Evolutionary conservation across 768 basidiomycete genomes (phyloP), one percentile per base, ranked within the genome.

Genomic region (Lactarius sp.): DNA sequence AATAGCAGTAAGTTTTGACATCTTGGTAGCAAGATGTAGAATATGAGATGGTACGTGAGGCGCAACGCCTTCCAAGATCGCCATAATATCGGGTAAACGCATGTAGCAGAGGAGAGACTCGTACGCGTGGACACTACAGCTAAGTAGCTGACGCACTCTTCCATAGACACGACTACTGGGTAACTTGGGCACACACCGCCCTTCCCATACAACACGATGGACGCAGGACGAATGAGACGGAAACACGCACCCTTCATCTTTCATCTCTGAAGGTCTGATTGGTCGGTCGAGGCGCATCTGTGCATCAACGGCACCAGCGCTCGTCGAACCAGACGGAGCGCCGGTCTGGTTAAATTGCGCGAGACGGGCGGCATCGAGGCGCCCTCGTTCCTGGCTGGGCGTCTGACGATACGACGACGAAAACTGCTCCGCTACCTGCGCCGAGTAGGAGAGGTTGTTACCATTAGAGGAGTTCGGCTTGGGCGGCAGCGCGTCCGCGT

Each of bases 181-280:
- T 42, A 46, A 47, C 16, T 3, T n/a, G 41, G 33, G 51, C 27
- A 22, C 52, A 49, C 42, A 50, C 20, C 20, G 7, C 61, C 27
- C 27, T 34, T 54, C 39, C 44, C 33, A 47, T 56, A 65, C 46
- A 41, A 60, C 31, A 56, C 44, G 10, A 54, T 7, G 50, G 41
- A 55, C 51, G 27, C 22, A 50, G 41, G 51, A 57, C 46, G 53
- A 55, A 34, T 14, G 55, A 58, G 46, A 59, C 54, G 63, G 22
- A 46, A 46, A 41, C 59, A 83, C 94, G 92, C 84, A 98, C 95
- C 94, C 94, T 90, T 96, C 94, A 70, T 97, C 95, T 75, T 94
- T 93, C 92, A 93, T 94, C 75, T 97, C 94, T 12, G 88, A 88
- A 18, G 90, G 90, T 39, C 91, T 82, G 16, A 94, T 77, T 39